phyloP scores from a whole-genome alignment of 306 rosid genomes.

The Prunus mira region DNA sequence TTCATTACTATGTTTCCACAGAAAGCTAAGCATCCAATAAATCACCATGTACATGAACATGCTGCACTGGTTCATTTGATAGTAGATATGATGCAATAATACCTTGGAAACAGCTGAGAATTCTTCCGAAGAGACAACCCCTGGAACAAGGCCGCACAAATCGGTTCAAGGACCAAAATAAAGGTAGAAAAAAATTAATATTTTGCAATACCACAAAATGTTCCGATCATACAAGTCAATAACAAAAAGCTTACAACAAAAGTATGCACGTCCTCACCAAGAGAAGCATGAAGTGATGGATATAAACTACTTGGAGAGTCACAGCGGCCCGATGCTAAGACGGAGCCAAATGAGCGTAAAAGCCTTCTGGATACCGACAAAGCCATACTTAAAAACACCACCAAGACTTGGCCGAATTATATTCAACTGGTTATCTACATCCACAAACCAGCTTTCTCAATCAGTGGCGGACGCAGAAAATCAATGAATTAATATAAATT shows the following conservation, averaged over 20 bases:
- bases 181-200: not conserved
- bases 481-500: too few species aligned
- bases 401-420: not conserved
- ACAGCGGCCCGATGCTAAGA: slow-evolving; percentile 40
- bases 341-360: slow-evolving; percentile 50
- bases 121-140: slow-evolving; percentile 35
- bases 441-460: slow-evolving; percentile 10
- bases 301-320: slow-evolving; percentile 31
- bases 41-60: not conserved
- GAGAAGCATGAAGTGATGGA: slow-evolving; percentile 27
- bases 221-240: not conserved
- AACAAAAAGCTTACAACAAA: not conserved
- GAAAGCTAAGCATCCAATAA: not conserved
- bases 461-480: not conserved
- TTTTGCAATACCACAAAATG: not conserved
- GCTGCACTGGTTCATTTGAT: not conserved
- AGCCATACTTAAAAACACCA: slow-evolving; percentile 46
- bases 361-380: slow-evolving; percentile 55
- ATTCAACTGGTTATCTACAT: slow-evolving; percentile 24
- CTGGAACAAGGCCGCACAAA: slow-evolving; percentile 29
- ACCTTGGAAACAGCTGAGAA: slow-evolving; percentile 46
- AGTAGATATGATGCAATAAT: slow-evolving; percentile 3
- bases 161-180: slow-evolving; percentile 24
- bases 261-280: slow-evolving; percentile 30
- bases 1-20: slow-evolving; percentile 9